Evolutionary conservation across 257 asterid genomes (phyloP), one percentile per base, ranked within the genome.

Genomic region (Apocynum venetum): DNA sequence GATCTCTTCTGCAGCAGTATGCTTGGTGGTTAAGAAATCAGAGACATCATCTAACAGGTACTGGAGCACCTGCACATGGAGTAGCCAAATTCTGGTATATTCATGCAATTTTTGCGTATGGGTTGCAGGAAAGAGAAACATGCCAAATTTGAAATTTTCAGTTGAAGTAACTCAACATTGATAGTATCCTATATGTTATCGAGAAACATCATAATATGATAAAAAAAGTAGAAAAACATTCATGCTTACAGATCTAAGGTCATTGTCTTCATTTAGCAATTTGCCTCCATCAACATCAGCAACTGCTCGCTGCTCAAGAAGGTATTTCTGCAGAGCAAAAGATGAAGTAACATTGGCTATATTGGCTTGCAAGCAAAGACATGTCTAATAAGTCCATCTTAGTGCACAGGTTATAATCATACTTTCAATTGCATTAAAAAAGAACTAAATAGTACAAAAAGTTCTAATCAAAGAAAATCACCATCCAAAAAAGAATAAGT

Each of bases 271-370:
- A 84, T 95, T 95, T 80, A 95, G 94, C 83, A 91, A 86, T 87
- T 91, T 95, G 78, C 98, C 90, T 80, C 95, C 98, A 81, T 93
- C 98, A 85, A 72, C 85, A 86, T 95, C 96, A 82, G 85, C 82
- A 80, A 95, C 97, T 75, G 99, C 99, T 80, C 92, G 92, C 83
- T 93, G 96, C 82, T 91, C 97, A 66, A 95, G 96, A 85, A 95
- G 99, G 86, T 90, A 93, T 81, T 89, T 91, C 99, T 95, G 77
- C 83, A 85, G 71, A 72, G 80, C 67, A 74, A 78, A 74, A 72
- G 70, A 14, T 56, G 40, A 72, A 53, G 55, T 35, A 76, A 40
- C 38, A 49, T n/a, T 52, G 19, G 14, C 31, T 44, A 43, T 31
- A 40, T 64, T 49, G 15, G 41, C 64, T 47, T 31, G 49, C 8